Base-by-base conservation (phyloP, 129 eudicot species). In the Saussurea involucrata region DNA sequence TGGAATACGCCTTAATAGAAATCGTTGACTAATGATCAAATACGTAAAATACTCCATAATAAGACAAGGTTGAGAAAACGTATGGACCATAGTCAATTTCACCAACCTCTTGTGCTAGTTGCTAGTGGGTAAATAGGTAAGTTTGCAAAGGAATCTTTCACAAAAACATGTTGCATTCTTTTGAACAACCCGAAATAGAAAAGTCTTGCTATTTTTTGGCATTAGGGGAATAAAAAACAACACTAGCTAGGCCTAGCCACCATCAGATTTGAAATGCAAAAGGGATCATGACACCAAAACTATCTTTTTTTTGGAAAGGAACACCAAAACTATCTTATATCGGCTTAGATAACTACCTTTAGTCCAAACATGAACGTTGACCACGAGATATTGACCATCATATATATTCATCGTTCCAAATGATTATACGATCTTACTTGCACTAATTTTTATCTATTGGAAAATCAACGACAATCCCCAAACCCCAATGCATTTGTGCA, bases 21-120 rank as follows among this genome's bases (percentile, higher is more conserved):
- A 67, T 36, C 28, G 42, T 36, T 34, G 36, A 74, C 78, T 34
- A 61, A 74, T 24, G 58, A 36, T 58, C 65, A 58, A 21, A 58
- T 11, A 6, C 65, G 13, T 18, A 58, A 58, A 58, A 58, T 58
- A 57, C 24, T 46, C 34, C 71, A 8, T 22, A 34, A 37, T 37
- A 22, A 60, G 4, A 74, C 57, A 11, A 74, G 22, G 58, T 74
- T 74, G 34, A 33, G 27, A 63, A 37, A 63, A 8, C 71, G 4
- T 53, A n/a, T 60, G 65, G 65, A 60, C 28, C 13, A n/a, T 53
- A 17, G 61, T 53, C 61, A 21, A 60, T 60, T 9, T 22, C 65
- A 60, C 28, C 65, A 60, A 60, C 13, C 21, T 20, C 65, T 60
- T 18, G 11, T 60, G 8, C 22, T 2, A 22, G 12, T 60, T 60